phyloP scores from a whole-genome alignment of 140 eudicot species.

The Cichorium intybus region DNA sequence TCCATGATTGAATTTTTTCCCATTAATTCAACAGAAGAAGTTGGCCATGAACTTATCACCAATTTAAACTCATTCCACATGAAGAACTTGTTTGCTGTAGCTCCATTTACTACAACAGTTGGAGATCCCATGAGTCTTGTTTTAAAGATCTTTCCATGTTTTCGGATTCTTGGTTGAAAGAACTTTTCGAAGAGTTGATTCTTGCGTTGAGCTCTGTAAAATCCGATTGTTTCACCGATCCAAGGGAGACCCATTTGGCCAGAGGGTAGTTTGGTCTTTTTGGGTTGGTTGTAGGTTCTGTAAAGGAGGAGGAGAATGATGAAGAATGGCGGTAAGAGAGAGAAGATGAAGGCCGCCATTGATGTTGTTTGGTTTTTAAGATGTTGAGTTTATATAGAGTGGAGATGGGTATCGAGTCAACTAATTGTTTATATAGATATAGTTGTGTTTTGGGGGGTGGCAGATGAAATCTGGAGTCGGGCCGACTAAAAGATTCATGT shows the following conservation, averaged over 20 bases:
- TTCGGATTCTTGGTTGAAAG: conserved; percentile 53
- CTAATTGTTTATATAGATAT: background rate
- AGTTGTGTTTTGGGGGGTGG: conserved; percentile 21
- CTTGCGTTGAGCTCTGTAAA: conserved; percentile 53
- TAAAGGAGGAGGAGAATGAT: conserved; percentile 29
- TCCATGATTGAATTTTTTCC: conserved; percentile 77
- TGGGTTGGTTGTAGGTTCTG: conserved; percentile 8
- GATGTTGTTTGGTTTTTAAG: background rate
- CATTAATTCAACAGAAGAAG: conserved; percentile 83
- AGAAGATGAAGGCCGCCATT: conserved; percentile 31
- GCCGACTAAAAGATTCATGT: conserved; percentile 35
- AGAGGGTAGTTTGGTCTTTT: conserved; percentile 42
- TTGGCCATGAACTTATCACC: conserved; percentile 84
- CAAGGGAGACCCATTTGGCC: conserved; percentile 77
- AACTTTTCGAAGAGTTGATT: conserved; percentile 56
- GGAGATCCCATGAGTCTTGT: conserved; percentile 81
- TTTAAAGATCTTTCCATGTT: conserved; percentile 61
- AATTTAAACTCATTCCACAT: conserved; percentile 76
- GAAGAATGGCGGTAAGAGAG: conserved; percentile 16
- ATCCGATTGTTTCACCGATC: conserved; percentile 83
- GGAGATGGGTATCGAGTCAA: conserved; percentile 9
- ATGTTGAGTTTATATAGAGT: background rate
- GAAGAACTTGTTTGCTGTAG: conserved; percentile 65
- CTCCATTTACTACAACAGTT: conserved; percentile 70
- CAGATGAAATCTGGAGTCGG: conserved; percentile 31